Base-by-base conservation (phyloP, 805 yeast species). In the Torulaspora gathmanii region DNA sequence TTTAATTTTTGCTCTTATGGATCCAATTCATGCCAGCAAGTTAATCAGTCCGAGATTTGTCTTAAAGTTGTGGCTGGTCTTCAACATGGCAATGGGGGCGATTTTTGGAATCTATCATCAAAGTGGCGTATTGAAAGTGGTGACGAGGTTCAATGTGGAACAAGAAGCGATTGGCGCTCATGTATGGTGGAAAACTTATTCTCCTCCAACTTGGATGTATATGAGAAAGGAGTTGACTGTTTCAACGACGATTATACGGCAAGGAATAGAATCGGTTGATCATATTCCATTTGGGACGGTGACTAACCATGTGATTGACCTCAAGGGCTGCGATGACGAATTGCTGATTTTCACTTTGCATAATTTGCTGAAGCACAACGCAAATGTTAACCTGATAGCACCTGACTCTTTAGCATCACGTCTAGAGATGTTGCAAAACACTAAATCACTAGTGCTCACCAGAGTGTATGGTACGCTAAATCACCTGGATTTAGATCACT, bases 131-230 rank as follows among this genome's bases (percentile, higher is more conserved):
- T 68, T 91, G 1, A 83, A 86, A 0, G 83, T 85, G 0, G 4
- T 49, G 11, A 33, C 26, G 20, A 13, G 22, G 2, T 41, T 42
- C 13, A 35, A 31, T 9, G 19, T 13, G n/a, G 39, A 39, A 10
- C 13, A 27, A 4, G 4, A 20, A 1, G 17, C 44, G 5, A 43
- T 62, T 3, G 65, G 73, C 0, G 68, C 78, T 0, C 74, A 78
- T 28, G 58, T 91, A 4, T 91, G 95, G 88, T 91, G 98, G 98
- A 80, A 88, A 62, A 88, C 96, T 0, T 93, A 91, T 56, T 77
- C 87, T 3, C 97, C 98, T 0, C 98, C 99, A 3, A 76, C 87
- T 4, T 93, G 96, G 95, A 62, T 91, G 45, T 67, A 83, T 38
- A 60, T 63, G 20, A 58, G 60, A 35, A 4, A 45, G 0, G 48